These are phyloP conservation scores for Rhodotorula graminis DNA, from an alignment of 768 basidiomycete species.

Conservation along the genomic window DNA sequence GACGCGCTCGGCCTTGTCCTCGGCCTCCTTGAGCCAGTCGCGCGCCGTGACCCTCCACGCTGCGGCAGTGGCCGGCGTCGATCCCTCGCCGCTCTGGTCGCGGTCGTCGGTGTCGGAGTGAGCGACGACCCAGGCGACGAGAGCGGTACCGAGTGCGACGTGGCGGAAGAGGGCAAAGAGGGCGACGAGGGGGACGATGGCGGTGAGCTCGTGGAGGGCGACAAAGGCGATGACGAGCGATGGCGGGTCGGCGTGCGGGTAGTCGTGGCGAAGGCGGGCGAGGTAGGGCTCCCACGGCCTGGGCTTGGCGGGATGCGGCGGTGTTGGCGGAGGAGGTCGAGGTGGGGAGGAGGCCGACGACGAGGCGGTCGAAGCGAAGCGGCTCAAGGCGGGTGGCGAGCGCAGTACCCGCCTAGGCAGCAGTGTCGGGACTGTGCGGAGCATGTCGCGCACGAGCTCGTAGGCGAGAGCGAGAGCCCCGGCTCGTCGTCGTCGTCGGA, in stretches of 20 bases:
- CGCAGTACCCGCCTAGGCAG: no score
- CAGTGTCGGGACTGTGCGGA: no score
- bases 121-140: conserved; percentile 52
- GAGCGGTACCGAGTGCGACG: conserved; percentile 63
- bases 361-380: neutral
- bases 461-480: neutral
- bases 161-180: conserved; percentile 66
- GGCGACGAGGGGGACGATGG: conserved; percentile 66
- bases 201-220: conserved; percentile 78
- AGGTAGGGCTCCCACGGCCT: conserved; percentile 17
- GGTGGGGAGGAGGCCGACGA: neutral
- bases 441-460: no score
- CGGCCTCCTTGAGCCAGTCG: conserved; percentile 39
- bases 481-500: no score
- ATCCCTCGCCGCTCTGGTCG: conserved; percentile 41
- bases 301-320: neutral
- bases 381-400: no score
- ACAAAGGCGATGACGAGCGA: conserved; percentile 74
- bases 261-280: conserved; percentile 54
- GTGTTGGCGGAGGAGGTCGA: neutral
- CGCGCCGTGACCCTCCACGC: conserved; percentile 43
- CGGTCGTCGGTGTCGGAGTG: conserved; percentile 14
- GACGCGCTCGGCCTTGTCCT: conserved; percentile 21
- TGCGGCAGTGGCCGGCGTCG: conserved; percentile 38
- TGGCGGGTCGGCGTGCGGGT: conserved; percentile 65